phyloP scores from a whole-genome alignment of 805 yeast genomes.

The Candida verbasci region DNA sequence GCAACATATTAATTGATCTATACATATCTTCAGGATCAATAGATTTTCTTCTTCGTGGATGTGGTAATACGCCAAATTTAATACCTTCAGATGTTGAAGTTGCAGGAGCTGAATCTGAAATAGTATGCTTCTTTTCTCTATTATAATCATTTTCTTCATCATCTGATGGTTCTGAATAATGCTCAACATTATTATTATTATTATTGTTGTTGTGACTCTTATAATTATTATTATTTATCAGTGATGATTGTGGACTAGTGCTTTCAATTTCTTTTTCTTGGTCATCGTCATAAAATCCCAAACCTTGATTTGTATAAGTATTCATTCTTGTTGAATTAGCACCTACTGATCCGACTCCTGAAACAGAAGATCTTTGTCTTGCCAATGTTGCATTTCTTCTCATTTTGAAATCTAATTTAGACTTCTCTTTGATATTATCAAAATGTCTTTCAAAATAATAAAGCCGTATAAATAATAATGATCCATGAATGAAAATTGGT shows the following conservation, averaged over 20 bases:
- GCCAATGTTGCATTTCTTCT: conserved; percentile 75
- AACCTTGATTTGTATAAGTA: conserved; percentile 23
- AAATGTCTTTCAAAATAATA: conserved; percentile 88
- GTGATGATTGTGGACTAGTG: conserved; percentile 8
- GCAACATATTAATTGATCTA: conserved; percentile 78
- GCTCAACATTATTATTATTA: conserved; percentile 15
- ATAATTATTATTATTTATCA: background rate
- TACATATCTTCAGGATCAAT: conserved; percentile 80
- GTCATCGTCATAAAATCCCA: conserved; percentile 19
- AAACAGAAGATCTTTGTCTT: conserved; percentile 21
- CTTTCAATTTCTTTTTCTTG: conserved; percentile 4
- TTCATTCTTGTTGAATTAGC: conserved; percentile 20
- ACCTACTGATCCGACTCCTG: too few species aligned
- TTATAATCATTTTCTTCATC: conserved; percentile 12
- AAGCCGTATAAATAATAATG: conserved; percentile 69
- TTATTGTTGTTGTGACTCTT: too few species aligned
- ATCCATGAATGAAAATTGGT: conserved; percentile 84
- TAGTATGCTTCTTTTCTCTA: background rate
- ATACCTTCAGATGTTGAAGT: conserved; percentile 15
- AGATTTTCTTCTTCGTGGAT: conserved; percentile 30
- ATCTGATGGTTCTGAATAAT: conserved; percentile 44
- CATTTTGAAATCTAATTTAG: conserved; percentile 77
- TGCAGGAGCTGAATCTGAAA: background rate
- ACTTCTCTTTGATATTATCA: conserved; percentile 71
- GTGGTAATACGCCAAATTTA: conserved; percentile 58